Conservation (phyloP, 805 yeast genomes). For the Wickerhamiella spandovensis region DNA sequence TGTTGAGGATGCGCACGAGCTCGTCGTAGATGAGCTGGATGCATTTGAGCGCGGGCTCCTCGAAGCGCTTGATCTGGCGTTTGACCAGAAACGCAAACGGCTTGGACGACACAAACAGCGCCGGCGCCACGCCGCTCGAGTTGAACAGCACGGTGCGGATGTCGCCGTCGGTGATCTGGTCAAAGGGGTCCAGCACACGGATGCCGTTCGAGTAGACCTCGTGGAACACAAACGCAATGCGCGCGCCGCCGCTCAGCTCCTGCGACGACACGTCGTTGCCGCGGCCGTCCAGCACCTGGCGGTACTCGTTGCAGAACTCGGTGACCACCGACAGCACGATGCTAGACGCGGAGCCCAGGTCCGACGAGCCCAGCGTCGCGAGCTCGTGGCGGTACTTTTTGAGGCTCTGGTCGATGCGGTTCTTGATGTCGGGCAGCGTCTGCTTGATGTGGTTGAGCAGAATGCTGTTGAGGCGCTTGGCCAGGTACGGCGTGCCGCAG, state of each 20-base stretch:
- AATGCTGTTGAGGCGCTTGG: constrained; percentile 81
- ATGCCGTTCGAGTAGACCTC: constrained; percentile 93
- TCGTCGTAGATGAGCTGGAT: constrained; percentile 89
- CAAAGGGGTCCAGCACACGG: constrained; percentile 85
- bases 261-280: constrained; percentile 77
- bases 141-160: constrained; percentile 95
- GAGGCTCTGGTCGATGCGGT: constrained; percentile 73
- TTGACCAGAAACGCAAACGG: constrained; percentile 91
- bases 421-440: constrained; percentile 84
- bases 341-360: constrained; percentile 70
- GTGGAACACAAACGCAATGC: constrained; percentile 94
- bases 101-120: constrained; percentile 91
- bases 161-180: constrained; percentile 88
- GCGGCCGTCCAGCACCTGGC: constrained; percentile 85
- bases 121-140: constrained; percentile 91
- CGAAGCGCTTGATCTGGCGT: constrained; percentile 85
- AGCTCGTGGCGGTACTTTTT: constrained; percentile 78
- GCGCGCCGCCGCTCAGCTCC: constrained; percentile 95
- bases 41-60: constrained; percentile 84
- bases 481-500: constrained; percentile 94
- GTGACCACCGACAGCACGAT: constrained; percentile 86
- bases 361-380: constrained; percentile 62
- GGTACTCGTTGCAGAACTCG: constrained; percentile 85
- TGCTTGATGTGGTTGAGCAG: constrained; percentile 81
- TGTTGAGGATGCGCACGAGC: constrained; percentile 78